Evolutionary conservation across 2,329 filamentous ascomycete species (phyloP).

Genomic region (Aureobasidium musti): DNA sequence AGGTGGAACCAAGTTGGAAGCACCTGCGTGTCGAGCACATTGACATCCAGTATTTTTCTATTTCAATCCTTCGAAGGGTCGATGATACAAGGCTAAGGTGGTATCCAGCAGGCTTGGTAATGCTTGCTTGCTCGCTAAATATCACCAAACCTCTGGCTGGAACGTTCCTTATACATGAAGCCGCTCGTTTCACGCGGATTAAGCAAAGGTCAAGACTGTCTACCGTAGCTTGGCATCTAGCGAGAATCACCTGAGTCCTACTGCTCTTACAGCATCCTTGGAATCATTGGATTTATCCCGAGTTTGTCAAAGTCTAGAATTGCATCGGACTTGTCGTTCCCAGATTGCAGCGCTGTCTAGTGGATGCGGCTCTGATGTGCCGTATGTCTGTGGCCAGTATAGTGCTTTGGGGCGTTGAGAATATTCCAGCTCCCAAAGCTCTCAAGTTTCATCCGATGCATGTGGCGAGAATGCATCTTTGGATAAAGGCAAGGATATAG

Average conservation of each 20-base stretch:
- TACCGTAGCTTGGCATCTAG: conserved; percentile 62
- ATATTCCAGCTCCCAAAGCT: too few species aligned
- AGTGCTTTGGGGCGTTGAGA: too few species aligned
- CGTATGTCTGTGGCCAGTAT: too few species aligned
- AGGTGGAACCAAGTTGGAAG: too few species aligned
- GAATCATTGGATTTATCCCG: too few species aligned
- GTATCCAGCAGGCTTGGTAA: neutral
- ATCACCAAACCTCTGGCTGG: neutral
- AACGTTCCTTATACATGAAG: neutral
- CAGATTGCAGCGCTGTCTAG: conserved; percentile 59
- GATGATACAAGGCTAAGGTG: neutral
- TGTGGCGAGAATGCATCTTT: neutral
- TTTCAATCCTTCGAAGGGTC: too few species aligned
- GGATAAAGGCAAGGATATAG: neutral
- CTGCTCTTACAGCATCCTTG: conserved; percentile 51
- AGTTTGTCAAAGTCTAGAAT: conserved; percentile 63
- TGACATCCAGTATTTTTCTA: neutral
- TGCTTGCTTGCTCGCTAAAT: neutral
- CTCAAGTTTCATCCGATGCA: neutral
- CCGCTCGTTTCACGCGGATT: conserved; percentile 45
- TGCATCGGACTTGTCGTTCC: conserved; percentile 63
- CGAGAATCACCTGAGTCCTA: conserved; percentile 64
- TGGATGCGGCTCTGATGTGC: conserved; percentile 55
- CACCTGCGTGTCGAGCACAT: neutral
- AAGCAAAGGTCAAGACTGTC: conserved; percentile 59